Evolutionary conservation across 768 basidiomycete genomes (phyloP), one percentile per base, ranked within the genome.

Genomic region (Infundibulicybe gibba): DNA sequence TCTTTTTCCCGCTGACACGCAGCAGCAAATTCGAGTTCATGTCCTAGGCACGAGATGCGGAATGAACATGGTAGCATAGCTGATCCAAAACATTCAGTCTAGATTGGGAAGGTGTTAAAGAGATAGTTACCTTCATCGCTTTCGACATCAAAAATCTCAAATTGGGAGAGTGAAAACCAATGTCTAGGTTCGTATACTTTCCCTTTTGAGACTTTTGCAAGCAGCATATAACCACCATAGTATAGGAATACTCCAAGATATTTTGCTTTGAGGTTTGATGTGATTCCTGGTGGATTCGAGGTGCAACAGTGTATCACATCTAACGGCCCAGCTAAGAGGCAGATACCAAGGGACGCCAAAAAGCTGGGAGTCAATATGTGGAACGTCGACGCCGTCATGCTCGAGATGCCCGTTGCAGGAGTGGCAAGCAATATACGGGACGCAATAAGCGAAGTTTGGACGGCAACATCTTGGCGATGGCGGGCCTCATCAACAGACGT

Each of bases 241-340:
- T 94, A 99, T 38, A 99, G 69, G 64, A 99, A 95, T 14, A 87
- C 88, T 25, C 90, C 94, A 19, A 91, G 75, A 62, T 97, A 97
- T 65, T 90, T 91, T 50, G 87, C 85, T 61, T 77, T 82, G 55
- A 87, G 73, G 30, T 76, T 80, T 42, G 74, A 68, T 5, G 61
- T 65, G 54, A 58, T 74, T 35, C 62, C 70, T 45, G 68, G 54
- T 2, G 77, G 67, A 32, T 74, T 72, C 39, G 67, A 54, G n/a
- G 70, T 64, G 38, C 75, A 75, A 50, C 83, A 79, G 58, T 89
- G 83, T 53, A 97, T 80, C 45, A 94, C 88, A 59, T 97, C 94
- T 49, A 98, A 65, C 2, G 92, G 83, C 9, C 94, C 94, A 1
- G 87, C 84, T 47, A 97, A 77, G 20, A 83, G 62, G 58, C 90